phyloP scores from a whole-genome alignment of 176 grass and related monocot species.

The Echinochloa phyllopogon region DNA sequence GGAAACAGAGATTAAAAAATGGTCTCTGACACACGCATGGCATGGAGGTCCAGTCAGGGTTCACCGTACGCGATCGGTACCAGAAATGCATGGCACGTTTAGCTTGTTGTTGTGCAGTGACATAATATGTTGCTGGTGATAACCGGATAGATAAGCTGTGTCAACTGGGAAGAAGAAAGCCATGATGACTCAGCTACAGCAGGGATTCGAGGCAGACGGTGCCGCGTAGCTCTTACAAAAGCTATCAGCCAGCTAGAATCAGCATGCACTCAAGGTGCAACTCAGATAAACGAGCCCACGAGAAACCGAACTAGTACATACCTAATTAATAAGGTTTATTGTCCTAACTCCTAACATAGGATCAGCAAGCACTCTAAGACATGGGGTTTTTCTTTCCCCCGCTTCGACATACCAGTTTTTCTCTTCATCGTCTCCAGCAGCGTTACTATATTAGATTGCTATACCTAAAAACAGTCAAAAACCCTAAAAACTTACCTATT shows the following conservation, averaged over 20 bases:
- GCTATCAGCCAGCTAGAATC: not conserved
- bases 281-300: not conserved
- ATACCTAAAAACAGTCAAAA: too few relatives aligned
- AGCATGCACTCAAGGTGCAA: slow-evolving; percentile 7
- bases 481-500: too few relatives aligned
- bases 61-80: not conserved
- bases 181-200: slow-evolving; percentile 28
- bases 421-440: too few relatives aligned
- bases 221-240: not conserved
- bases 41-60: slow-evolving; percentile 24
- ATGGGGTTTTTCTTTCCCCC: too few relatives aligned
- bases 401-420: too few relatives aligned
- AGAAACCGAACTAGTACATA: not conserved
- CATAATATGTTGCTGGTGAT: not conserved
- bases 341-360: slow-evolving; percentile 18
- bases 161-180: not conserved
- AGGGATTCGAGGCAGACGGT: not conserved
- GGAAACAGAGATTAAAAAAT: not conserved
- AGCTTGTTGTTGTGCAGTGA: too few relatives aligned
- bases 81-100: not conserved
- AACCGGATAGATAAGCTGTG: not conserved
- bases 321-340: not conserved
- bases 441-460: too few relatives aligned
- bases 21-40: not conserved
- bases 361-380: not conserved